phyloP scores from a whole-genome alignment of 1,284 basidiomycete genomes.

The Jaminaea rosea region DNA sequence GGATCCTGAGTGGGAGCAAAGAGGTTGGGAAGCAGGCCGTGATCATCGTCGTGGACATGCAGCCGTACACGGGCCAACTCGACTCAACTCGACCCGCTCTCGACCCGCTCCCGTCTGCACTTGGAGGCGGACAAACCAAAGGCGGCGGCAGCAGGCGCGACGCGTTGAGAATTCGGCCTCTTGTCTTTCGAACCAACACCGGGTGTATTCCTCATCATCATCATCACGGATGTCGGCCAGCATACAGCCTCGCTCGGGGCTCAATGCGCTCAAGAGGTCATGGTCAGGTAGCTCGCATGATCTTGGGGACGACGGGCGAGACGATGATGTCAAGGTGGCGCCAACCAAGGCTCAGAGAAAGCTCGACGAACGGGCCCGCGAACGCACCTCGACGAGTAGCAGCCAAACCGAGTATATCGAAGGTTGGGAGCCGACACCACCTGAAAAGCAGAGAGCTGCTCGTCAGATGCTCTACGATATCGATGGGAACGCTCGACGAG shows the following conservation, averaged over 20 bases:
- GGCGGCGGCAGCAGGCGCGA: too few relatives aligned
- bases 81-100: too few relatives aligned
- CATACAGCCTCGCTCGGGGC: slow-evolving; percentile 9
- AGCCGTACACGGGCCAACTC: too few relatives aligned
- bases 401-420: neutral
- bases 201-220: too few relatives aligned
- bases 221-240: too few relatives aligned
- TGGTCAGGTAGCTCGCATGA: slow-evolving; percentile 30
- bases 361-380: slow-evolving; percentile 16
- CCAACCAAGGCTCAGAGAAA: neutral
- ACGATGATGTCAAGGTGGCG: neutral
- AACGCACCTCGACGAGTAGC: slow-evolving; percentile 2
- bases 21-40: too few relatives aligned
- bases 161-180: too few relatives aligned
- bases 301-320: slow-evolving; percentile 12
- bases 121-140: too few relatives aligned
- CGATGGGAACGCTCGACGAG: neutral
- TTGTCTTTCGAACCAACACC: too few relatives aligned
- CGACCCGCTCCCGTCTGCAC: too few relatives aligned
- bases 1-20: too few relatives aligned
- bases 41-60: too few relatives aligned
- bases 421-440: neutral
- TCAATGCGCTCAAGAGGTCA: slow-evolving; percentile 17
- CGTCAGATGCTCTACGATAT: neutral
- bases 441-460: neutral